Conservation (phyloP, 805 yeast species). For the Hanseniaspora lachancei region DNA sequence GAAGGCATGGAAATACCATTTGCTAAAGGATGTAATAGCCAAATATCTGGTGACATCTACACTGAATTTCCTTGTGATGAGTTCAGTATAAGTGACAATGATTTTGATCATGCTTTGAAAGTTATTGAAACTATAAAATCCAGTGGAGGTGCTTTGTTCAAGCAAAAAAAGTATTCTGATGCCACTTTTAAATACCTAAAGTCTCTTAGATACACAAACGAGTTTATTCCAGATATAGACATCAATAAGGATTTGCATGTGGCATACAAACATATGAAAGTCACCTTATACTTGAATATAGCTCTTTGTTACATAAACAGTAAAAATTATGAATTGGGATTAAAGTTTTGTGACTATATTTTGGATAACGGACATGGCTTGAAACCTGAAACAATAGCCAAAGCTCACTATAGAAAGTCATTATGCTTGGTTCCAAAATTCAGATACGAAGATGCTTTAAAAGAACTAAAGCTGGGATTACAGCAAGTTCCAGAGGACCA, state of each 20-base stretch:
- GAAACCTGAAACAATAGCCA: conserved; percentile 31
- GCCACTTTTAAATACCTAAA: conserved; percentile 54
- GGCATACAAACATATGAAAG: conserved; percentile 37
- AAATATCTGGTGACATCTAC: conserved; percentile 53
- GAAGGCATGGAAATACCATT: conserved; percentile 42
- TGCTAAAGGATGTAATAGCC: conserved; percentile 46
- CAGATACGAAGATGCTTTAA: conserved; percentile 38
- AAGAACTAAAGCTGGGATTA: conserved; percentile 34
- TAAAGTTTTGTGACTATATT: conserved; percentile 43
- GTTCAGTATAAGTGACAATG: conserved; percentile 42
- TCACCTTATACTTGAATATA: conserved; percentile 37
- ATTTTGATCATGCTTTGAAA: conserved; percentile 36
- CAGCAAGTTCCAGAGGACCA: conserved; percentile 37
- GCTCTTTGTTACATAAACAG: conserved; percentile 41
- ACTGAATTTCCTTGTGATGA: conserved; percentile 76
- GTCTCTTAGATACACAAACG: conserved; percentile 56
- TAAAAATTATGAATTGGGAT: conserved; percentile 36
- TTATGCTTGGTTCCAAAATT: conserved; percentile 32
- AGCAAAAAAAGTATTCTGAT: conserved; percentile 36
- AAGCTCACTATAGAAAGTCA: conserved; percentile 47
- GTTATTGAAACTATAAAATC: conserved; percentile 49
- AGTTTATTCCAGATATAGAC: conserved; percentile 57
- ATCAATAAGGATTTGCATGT: conserved; percentile 38
- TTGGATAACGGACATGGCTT: conserved; percentile 35
- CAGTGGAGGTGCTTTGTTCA: conserved; percentile 51